Conservation (phyloP, 208 protist species). For the Leishmania major region DNA sequence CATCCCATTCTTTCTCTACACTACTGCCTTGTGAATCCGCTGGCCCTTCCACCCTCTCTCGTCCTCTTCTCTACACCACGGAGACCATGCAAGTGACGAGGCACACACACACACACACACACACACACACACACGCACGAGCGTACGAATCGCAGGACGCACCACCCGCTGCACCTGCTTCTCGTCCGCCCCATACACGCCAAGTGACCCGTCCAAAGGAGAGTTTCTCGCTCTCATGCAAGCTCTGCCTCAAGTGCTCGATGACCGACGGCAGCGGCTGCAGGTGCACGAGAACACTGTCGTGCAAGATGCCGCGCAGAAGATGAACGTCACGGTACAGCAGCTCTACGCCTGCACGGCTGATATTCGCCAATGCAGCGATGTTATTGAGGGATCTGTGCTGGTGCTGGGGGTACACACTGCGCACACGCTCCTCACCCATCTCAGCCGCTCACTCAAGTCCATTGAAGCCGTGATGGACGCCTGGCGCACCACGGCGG, state of each 20-base stretch:
- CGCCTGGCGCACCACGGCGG: slow-evolving; percentile 37
- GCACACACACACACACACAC: background rate
- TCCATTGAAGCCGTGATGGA: slow-evolving; percentile 43
- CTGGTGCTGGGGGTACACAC: slow-evolving; percentile 70
- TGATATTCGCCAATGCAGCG: slow-evolving; percentile 52
- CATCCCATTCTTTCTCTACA: background rate
- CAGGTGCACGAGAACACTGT: slow-evolving; percentile 33
- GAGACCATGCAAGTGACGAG: background rate
- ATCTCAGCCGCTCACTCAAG: slow-evolving; percentile 46
- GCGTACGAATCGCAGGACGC: background rate
- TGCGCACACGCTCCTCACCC: slow-evolving; percentile 53
- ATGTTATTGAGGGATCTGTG: slow-evolving; percentile 74
- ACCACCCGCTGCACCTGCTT: background rate
- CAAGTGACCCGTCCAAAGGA: no score
- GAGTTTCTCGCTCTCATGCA: slow-evolving; percentile 16
- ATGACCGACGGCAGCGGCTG: slow-evolving; percentile 63
- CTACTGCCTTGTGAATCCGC: background rate
- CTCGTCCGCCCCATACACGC: background rate
- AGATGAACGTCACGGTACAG: slow-evolving; percentile 44
- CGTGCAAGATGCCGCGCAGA: slow-evolving; percentile 31
- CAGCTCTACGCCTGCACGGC: slow-evolving; percentile 45
- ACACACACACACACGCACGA: background rate
- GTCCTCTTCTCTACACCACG: background rate
- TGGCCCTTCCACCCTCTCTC: background rate
- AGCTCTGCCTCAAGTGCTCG: slow-evolving; percentile 44